Conservation (phyloP, 2,329 filamentous ascomycete genomes). For the Pseudogymnoascus sp. region DNA sequence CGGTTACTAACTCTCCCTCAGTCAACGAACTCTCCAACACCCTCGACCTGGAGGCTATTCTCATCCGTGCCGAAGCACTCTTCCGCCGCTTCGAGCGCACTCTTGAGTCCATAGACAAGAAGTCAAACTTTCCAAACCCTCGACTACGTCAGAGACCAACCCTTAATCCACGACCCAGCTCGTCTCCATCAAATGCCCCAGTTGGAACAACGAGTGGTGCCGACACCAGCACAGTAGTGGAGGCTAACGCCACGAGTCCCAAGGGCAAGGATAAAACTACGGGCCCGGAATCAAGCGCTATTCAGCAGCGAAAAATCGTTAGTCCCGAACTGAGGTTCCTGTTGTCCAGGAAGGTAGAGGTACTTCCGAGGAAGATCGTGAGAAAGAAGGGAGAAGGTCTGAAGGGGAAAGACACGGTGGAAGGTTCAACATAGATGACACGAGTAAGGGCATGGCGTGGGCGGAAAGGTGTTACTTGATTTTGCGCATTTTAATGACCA, state of each 20-base stretch:
- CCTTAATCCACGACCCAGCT: slow-evolving; percentile 2
- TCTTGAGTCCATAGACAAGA: slow-evolving; percentile 88
- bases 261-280: slow-evolving; percentile 25
- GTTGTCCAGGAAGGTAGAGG: slow-evolving; percentile 50
- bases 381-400: slow-evolving; percentile 28
- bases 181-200: slow-evolving; percentile 4
- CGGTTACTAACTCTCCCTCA: slow-evolving; percentile 31
- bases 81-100: slow-evolving; percentile 83
- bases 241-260: slow-evolving; percentile 21
- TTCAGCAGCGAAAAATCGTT: slow-evolving; percentile 42
- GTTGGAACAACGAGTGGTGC: slow-evolving; percentile 19
- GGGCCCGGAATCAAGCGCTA: background rate
- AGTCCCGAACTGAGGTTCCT: slow-evolving; percentile 56
- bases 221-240: slow-evolving; percentile 33
- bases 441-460: background rate
- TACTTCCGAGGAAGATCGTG: slow-evolving; percentile 28
- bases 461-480: background rate
- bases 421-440: background rate
- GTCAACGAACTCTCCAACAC: slow-evolving; percentile 93
- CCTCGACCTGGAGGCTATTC: slow-evolving; percentile 81
- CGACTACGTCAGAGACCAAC: slow-evolving; percentile 26
- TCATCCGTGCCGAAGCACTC: slow-evolving; percentile 80
- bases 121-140: slow-evolving; percentile 70
- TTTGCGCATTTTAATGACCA: background rate
- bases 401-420: slow-evolving; percentile 8